Conservation (phyloP, 2,329 filamentous ascomycete genomes). For the Pseudogymnoascus pannorum region DNA sequence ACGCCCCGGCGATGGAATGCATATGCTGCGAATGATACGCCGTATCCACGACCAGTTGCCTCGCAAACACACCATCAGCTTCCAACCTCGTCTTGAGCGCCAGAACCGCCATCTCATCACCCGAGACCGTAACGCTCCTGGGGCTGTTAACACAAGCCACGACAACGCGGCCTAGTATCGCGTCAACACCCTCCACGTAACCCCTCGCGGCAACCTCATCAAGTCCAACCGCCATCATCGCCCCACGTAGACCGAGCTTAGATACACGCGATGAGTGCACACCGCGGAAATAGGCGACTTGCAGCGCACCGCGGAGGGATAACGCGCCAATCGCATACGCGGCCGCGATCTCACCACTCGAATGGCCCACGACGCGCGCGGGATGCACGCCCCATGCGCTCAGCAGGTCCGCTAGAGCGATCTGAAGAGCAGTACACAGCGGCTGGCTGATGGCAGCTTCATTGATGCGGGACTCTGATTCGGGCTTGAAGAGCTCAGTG, state of each 20-base stretch:
- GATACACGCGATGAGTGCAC: constrained; percentile 27
- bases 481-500: not conserved
- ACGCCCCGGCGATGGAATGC: constrained; percentile 24
- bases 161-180: constrained; percentile 22
- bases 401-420: constrained; percentile 38
- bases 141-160: constrained; percentile 30
- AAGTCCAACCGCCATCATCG: constrained; percentile 49
- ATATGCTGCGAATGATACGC: constrained; percentile 31
- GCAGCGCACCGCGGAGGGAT: constrained; percentile 28
- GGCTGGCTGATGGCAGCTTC: constrained; percentile 37
- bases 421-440: constrained; percentile 40
- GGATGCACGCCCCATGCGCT: constrained; percentile 37
- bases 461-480: constrained; percentile 33
- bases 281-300: constrained; percentile 39
- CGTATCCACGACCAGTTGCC: constrained; percentile 19
- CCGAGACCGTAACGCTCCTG: constrained; percentile 22
- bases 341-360: constrained; percentile 42
- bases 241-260: constrained; percentile 31
- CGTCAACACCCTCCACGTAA: constrained; percentile 22
- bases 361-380: constrained; percentile 37
- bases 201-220: constrained; percentile 24
- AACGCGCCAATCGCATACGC: constrained; percentile 37
- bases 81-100: constrained; percentile 12
- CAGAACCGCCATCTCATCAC: constrained; percentile 14
- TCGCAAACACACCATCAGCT: constrained; percentile 14